Base-by-base conservation (phyloP, 1,139 yeast species). In the Pichia norvegensis region DNA sequence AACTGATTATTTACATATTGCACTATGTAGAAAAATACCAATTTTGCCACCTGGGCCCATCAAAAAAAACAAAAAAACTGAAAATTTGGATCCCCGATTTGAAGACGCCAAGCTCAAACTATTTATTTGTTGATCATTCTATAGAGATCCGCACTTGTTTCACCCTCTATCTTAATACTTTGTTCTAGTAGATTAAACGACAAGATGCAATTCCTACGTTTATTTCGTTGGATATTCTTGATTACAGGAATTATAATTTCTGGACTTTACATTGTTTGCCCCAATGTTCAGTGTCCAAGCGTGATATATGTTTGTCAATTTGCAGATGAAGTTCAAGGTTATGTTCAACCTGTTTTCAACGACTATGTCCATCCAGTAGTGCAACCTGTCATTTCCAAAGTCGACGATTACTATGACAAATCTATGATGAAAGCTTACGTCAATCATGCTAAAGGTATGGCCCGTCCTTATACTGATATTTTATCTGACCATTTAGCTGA, bases 341-440 rank as follows among this genome's bases (percentile, higher is more conserved):
- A 31, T 16, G 19, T 31, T 8, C 19, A 31, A 6, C 35, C 35
- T 16, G 35, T 31, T 4, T 16, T 31, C 14, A 3, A 11, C 14
- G 14, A 27, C n/a, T 27, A 27, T 13, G 5, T 27, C 14, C 19
- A 31, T 8, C 35, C 35, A 31, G 35, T 31, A 16, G 20, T 31
- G 4, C 35, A 31, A 31, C 35, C 35, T 16, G 37, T 35, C 4
- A 13, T 35, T 19, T 17, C n/a, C 10, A 20, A 19, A 13, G 23
- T 35, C 7, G 37, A 35, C 20, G 2, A 35, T 16, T 20, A 35
- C n/a, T 35, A 35, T 35, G 23, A 35, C 2, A 35, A 19, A 13
- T 35, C 37, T 11, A 19, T 9, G 14, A n/a, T 58, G n/a, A 55
- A 56, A 43, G 55, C 55, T 3, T 40, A 46, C 23, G 53, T 57